Percentiles rank a stretch among this genome's conserved stretches.
phyloP scores from a whole-genome alignment of 192 early-diverging fungal genomes.

The Martensiomyces pterosporus region DNA sequence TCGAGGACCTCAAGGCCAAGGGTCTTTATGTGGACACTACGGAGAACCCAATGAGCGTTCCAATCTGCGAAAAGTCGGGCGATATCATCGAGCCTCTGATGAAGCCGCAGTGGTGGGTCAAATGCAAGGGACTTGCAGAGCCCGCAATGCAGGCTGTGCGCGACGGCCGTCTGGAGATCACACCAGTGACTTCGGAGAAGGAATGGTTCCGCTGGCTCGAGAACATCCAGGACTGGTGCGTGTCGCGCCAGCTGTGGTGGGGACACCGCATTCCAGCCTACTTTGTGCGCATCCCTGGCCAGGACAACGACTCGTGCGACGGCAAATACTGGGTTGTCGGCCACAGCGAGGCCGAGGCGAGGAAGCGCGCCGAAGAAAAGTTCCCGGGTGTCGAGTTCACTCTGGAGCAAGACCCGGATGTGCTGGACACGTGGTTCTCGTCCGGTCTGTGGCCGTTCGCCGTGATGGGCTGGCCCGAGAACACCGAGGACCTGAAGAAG shows the following conservation, averaged over 20 bases:
- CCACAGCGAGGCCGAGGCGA: slow-evolving; percentile 71
- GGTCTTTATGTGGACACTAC: slow-evolving; percentile 81
- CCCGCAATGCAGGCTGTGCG: slow-evolving; percentile 79
- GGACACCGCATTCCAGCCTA: slow-evolving; percentile 96
- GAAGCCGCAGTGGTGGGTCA: slow-evolving; percentile 99
- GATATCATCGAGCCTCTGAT: slow-evolving; percentile 97
- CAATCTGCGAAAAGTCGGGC: slow-evolving; percentile 81
- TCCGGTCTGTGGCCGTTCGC: slow-evolving; percentile 99
- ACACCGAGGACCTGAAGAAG: slow-evolving; percentile 73
- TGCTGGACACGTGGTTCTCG: slow-evolving; percentile 99
- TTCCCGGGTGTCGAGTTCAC: slow-evolving; percentile 77
- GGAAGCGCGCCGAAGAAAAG: slow-evolving; percentile 64
- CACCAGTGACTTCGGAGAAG: slow-evolving; percentile 77
- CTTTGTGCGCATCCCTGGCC: slow-evolving; percentile 78
- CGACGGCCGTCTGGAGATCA: slow-evolving; percentile 77
- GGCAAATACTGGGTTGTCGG: slow-evolving; percentile 85
- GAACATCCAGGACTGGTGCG: slow-evolving; percentile 97
- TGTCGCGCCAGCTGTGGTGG: slow-evolving; percentile 99
- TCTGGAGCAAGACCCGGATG: slow-evolving; percentile 94
- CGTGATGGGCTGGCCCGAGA: slow-evolving; percentile 93
- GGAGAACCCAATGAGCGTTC: slow-evolving; percentile 92
- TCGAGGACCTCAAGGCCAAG: slow-evolving; percentile 82
- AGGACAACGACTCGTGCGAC: slow-evolving; percentile 52
- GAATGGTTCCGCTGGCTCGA: slow-evolving; percentile 97
- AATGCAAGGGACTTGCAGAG: slow-evolving; percentile 81